Conservation (phyloP, 2,329 filamentous ascomycete species). For the Macrophomina pseudophaseolina region DNA sequence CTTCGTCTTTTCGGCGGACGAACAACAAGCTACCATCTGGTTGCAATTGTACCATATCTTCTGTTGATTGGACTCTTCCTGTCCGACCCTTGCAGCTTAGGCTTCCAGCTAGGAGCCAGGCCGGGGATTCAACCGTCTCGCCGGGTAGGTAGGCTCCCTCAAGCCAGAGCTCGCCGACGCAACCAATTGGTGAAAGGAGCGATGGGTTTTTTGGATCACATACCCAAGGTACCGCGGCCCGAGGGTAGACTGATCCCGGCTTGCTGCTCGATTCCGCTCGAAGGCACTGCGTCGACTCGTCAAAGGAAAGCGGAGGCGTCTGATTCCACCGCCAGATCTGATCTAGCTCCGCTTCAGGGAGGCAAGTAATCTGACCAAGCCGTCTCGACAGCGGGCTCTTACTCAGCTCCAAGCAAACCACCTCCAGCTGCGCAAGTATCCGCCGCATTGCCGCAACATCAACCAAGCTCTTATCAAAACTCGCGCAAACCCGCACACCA, state of each 20-base stretch:
- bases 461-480: slow-evolving; percentile 68
- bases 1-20: slow-evolving; percentile 30
- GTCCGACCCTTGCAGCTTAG: neutral
- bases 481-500: slow-evolving; percentile 65
- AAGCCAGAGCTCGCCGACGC: slow-evolving; percentile 47
- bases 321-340: slow-evolving; percentile 53
- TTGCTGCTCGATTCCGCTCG: slow-evolving; percentile 38
- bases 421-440: slow-evolving; percentile 59
- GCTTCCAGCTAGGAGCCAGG: slow-evolving; percentile 45
- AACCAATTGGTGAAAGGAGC: slow-evolving; percentile 50
- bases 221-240: slow-evolving; percentile 34
- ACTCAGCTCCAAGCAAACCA: slow-evolving; percentile 55
- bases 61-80: slow-evolving; percentile 41
- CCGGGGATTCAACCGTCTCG: slow-evolving; percentile 36
- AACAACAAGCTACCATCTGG: slow-evolving; percentile 42
- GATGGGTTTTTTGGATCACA: slow-evolving; percentile 40
- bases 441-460: slow-evolving; percentile 57
- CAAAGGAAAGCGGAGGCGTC: slow-evolving; percentile 37
- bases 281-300: slow-evolving; percentile 1
- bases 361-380: slow-evolving; percentile 44
- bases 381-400: neutral
- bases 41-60: slow-evolving; percentile 43
- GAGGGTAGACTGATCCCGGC: slow-evolving; percentile 29
- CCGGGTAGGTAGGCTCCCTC: slow-evolving; percentile 44
- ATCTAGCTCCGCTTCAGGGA: slow-evolving; percentile 45